Evolutionary conservation across 2,329 filamentous ascomycete genomes (phyloP).

Genomic region (Fusarium metavorans): DNA sequence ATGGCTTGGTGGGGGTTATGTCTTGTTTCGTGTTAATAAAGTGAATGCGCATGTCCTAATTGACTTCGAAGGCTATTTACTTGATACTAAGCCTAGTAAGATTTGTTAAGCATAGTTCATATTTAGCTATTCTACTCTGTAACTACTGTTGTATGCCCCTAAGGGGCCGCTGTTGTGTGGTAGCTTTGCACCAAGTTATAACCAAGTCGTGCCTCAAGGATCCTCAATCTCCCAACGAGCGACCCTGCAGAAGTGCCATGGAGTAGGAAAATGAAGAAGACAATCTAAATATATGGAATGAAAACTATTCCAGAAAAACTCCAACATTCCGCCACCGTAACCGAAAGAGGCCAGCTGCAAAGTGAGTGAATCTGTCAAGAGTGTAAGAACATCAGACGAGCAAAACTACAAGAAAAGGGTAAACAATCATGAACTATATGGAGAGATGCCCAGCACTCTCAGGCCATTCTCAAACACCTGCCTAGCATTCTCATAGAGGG

Average conservation of each 20-base stretch:
- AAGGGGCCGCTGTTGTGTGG: too few relatives aligned
- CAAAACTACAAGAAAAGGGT: background rate
- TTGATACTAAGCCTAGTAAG: too few relatives aligned
- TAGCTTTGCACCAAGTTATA: too few relatives aligned
- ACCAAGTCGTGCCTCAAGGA: too few relatives aligned
- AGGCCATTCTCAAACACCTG: constrained; percentile 46
- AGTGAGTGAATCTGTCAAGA: background rate
- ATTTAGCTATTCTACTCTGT: too few relatives aligned
- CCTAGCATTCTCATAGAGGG: constrained; percentile 63
- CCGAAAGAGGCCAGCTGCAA: background rate
- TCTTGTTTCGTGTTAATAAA: too few relatives aligned
- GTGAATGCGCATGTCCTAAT: too few relatives aligned
- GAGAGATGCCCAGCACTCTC: constrained; percentile 54
- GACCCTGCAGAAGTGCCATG: background rate
- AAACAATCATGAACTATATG: constrained; percentile 16
- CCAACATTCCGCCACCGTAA: background rate
- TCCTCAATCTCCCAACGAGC: too few relatives aligned
- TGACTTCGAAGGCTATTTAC: too few relatives aligned
- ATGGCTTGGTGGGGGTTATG: too few relatives aligned
- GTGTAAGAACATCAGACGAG: background rate
- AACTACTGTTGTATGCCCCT: too few relatives aligned
- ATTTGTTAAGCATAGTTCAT: too few relatives aligned
- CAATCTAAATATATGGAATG: background rate
- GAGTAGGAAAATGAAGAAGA: background rate
- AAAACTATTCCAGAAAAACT: background rate